phyloP scores from a whole-genome alignment of 257 asterid genomes.

The Fraxinus quadrangulata region DNA sequence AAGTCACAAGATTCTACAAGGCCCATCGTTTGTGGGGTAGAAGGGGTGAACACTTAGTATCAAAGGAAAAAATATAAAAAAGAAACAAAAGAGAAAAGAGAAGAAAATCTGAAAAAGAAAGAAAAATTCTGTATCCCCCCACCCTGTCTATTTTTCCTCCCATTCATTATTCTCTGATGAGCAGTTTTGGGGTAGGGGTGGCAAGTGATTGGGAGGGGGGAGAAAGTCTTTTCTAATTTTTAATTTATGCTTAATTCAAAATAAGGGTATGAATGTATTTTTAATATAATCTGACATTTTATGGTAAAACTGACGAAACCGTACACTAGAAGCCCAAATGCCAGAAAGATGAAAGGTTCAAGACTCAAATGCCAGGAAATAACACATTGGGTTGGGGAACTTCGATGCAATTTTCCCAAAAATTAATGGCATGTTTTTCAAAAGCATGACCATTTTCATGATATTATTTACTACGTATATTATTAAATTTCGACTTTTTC shows the following conservation, averaged over 20 bases:
- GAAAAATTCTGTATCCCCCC: neutral
- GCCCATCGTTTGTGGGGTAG: neutral
- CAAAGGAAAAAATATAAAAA: neutral
- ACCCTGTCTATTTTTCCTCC: neutral
- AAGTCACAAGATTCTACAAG: neutral
- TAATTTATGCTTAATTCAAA: neutral
- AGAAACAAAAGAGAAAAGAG: neutral
- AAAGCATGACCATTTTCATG: neutral
- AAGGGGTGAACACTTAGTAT: neutral
- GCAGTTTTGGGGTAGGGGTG: neutral
- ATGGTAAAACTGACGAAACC: neutral
- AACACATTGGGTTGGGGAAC: neutral
- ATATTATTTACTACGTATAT: neutral
- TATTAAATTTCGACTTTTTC: neutral
- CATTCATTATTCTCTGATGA: neutral
- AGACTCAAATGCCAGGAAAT: neutral
- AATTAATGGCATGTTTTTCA: neutral
- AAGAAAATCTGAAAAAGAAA: no score
- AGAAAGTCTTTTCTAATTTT: neutral
- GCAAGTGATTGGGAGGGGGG: neutral
- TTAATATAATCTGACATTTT: neutral
- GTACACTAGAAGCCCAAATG: neutral
- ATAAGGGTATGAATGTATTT: neutral
- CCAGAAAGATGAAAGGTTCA: conserved; percentile 6
- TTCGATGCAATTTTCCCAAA: neutral